Evolutionary conservation across 2,329 filamentous ascomycete species (phyloP).

Genomic region (Penicillium verrucosum): DNA sequence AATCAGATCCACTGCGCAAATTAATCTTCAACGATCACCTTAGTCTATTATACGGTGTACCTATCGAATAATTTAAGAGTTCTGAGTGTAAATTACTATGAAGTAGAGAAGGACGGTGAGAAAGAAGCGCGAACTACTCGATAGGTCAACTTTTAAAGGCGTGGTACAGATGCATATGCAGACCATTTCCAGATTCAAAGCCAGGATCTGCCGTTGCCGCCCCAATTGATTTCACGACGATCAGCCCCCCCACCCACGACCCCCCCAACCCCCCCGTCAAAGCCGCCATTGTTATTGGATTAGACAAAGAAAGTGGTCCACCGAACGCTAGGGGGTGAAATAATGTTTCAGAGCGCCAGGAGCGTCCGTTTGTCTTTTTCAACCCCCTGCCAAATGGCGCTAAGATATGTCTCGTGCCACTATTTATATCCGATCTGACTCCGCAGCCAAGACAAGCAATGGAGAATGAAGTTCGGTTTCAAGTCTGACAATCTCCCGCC

Average conservation of each 20-base stretch:
- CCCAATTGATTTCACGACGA: conserved; percentile 19
- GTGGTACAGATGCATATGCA: conserved; percentile 5
- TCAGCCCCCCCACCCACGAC: conserved; percentile 18
- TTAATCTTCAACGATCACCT: conserved; percentile 7
- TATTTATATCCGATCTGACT: conserved; percentile 26
- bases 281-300: conserved; percentile 16
- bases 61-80: not conserved
- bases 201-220: conserved; percentile 19
- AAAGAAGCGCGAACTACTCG: not conserved
- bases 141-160: not conserved
- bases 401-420: conserved; percentile 12
- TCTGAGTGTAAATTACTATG: no score
- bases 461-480: not conserved
- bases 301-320: conserved; percentile 4
- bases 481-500: conserved; percentile 13
- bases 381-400: conserved; percentile 13
- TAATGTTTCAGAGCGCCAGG: conserved; percentile 15
- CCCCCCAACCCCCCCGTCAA: conserved; percentile 12
- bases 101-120: not conserved
- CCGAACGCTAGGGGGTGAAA: conserved; percentile 16
- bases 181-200: conserved; percentile 6
- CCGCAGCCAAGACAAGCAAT: conserved; percentile 14
- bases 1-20: conserved; percentile 15
- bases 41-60: not conserved
- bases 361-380: conserved; percentile 4